Evolutionary conservation across 2,329 filamentous ascomycete species (phyloP), one percentile per base, ranked within the genome.

Genomic region (Ceratocystiopsis brevicomis): DNA sequence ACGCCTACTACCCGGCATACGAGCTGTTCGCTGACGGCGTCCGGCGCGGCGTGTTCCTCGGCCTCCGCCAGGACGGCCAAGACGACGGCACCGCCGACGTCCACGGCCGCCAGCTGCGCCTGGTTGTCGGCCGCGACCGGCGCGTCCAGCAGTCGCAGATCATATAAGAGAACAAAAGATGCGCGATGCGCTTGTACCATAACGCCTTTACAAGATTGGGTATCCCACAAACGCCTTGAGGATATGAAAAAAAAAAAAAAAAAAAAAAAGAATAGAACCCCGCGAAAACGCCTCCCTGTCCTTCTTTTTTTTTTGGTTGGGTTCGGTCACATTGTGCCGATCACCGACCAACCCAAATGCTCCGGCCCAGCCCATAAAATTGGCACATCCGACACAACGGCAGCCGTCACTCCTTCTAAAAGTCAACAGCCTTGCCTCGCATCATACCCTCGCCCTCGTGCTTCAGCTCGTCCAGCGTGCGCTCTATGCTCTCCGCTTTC

Each of bases 1-100:
- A 75, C 48, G 70, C 66, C 1, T 76, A 83, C 57, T 82, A 77
- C 52, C 79, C 79, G 4, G 76, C 76, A 2, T 83, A 83, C 52
- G 79, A 83, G 61, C 64, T 83, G 12, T 84, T 73, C 53, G 70
- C 69, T 1, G 69, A 75, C 30, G 66, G 64, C 16, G 55, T 82
- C 45, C 65, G 77, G 44, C 54, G 58, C 21, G 78, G 78, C 1
- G 61, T 77, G 25, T 72, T 77, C 30, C 71, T 80, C 47, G 56
- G 63, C 16, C 66, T 62, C 52, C 56, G 63, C 25, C 25, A 30
- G 5, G 25, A 30, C 25, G 25, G 25, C 25, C 6, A 30, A 30
- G 25, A 30, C 25, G 25, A 30, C 10, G 25, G 25, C 25, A 30
- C 25, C 6, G 8, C 25, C 25, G 25, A 30, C 10, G 25, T 30